These are phyloP conservation scores for Thielaviopsis ethacetica DNA, from an alignment of 2,329 filamentous ascomycete species.

Conservation along the genomic window DNA sequence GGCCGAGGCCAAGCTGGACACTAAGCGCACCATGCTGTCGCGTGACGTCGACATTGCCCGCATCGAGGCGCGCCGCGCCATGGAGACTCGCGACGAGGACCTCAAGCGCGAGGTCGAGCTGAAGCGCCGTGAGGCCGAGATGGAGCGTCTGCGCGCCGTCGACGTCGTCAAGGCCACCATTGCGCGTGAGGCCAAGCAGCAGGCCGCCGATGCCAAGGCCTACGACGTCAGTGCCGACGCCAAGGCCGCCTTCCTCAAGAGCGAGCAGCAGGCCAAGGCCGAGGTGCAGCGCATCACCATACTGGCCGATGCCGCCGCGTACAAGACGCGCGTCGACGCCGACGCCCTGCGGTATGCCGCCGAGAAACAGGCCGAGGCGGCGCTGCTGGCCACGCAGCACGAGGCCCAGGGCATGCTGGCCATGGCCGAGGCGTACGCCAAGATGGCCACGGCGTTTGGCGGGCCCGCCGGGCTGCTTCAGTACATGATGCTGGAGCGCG, in stretches of 20 bases:
- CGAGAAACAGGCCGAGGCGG: constrained; percentile 36
- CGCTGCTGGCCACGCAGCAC: constrained; percentile 42
- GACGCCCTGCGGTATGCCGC: constrained; percentile 24
- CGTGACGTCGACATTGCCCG: constrained; percentile 61
- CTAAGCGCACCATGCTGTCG: constrained; percentile 53
- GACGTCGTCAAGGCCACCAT: constrained; percentile 68
- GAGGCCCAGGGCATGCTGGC: constrained; percentile 63
- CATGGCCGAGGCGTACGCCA: constrained; percentile 66
- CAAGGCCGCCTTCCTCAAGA: constrained; percentile 34
- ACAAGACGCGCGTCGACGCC: constrained; percentile 29
- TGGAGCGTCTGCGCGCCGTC: constrained; percentile 61
- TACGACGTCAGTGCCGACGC: constrained; percentile 51
- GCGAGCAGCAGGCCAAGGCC: constrained; percentile 30
- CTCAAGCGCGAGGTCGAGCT: constrained; percentile 63
- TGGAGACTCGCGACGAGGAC: constrained; percentile 64
- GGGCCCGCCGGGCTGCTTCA: constrained; percentile 64
- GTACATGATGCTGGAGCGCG: constrained; percentile 77
- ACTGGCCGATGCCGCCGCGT: constrained; percentile 34
- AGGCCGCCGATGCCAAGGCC: constrained; percentile 48
- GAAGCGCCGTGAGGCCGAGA: constrained; percentile 62
- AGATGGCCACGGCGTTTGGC: constrained; percentile 56
- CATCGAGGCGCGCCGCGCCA: constrained; percentile 55
- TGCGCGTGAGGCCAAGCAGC: constrained; percentile 47
- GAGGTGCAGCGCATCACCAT: constrained; percentile 24
- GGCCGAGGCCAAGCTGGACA: constrained; percentile 63